Conservation (phyloP, 305 asterid genomes). For the Fraxinus ornus region DNA sequence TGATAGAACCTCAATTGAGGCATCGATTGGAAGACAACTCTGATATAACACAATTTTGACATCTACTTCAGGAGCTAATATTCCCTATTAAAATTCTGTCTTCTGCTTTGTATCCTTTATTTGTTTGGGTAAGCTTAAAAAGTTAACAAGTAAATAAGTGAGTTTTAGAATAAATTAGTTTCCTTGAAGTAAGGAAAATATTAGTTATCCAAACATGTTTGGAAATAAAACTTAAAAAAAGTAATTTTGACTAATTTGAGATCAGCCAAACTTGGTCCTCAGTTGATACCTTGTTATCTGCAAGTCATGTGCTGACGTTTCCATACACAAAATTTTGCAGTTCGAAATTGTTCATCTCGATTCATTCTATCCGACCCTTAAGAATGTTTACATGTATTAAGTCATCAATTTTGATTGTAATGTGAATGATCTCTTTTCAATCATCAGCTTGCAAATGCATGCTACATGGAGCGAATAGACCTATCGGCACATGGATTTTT, state of each 20-base stretch:
- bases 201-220: background rate
- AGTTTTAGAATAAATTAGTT: background rate
- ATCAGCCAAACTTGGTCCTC: background rate
- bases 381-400: background rate
- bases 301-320: background rate
- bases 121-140: background rate
- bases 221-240: background rate
- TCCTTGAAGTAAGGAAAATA: background rate
- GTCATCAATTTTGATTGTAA: constrained; percentile 6
- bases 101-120: background rate
- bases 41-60: too few species aligned
- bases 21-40: too few species aligned
- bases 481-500: constrained; percentile 94
- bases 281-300: background rate
- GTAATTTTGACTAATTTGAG: background rate
- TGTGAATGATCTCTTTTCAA: constrained; percentile 1
- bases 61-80: background rate
- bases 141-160: background rate
- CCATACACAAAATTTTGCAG: background rate
- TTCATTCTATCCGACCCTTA: background rate
- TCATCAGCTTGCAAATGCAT: constrained; percentile 74
- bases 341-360: background rate
- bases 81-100: background rate
- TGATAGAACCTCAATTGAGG: too few species aligned
- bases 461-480: constrained; percentile 87